Base-by-base conservation (phyloP, 2,329 filamentous ascomycete genomes). In the Diplodia scrobiculata region DNA sequence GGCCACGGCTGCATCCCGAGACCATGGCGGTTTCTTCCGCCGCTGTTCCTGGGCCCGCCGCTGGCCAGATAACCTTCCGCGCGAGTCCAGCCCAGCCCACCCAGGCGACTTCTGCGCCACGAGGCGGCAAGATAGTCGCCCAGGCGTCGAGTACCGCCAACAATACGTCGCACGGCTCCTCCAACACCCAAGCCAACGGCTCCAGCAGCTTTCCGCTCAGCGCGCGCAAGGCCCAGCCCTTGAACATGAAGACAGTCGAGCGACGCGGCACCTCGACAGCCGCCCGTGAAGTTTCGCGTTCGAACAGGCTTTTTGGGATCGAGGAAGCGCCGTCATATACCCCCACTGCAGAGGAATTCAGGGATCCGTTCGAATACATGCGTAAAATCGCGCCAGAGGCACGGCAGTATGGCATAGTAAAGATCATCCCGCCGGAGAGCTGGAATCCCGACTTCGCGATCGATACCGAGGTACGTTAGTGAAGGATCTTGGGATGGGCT, bases 361-460 rank as follows among this genome's bases (percentile, higher is more conserved):
- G 89, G 73, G 93, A 99, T 73, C 95, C 95, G 0, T 88, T 97
- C 74, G 90, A 91, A 72, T 99, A 97, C 74, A 93, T 99, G 72
- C 89, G 89, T 75, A 97, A 94, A 78, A 97, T 99, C 71, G 84
- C 89, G 0, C 88, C 91, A 0, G 92, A 97, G 76, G 95, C 91
- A 27, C 86, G 84, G 70, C 87, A 93, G 72, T 98, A 91, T 78
- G 95, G 95, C 60, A 91, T 99, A 64, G 93, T 92, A 84, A 97
- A 97, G 79, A 91, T 99, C 68, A 91, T 99, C 66, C 95, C 95
- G 5, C 95, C 95, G 0, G 91, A 95, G 69, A 88, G 85, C 38
- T 99, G 95, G 95, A 94, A 96, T 73, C 95, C 95, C 7, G 85
- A 92, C 17, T 98, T 99, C 77, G 93, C 93, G 51, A 96, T 99